Base-by-base conservation (phyloP, 805 yeast species). In the Dipodascus albidus region DNA sequence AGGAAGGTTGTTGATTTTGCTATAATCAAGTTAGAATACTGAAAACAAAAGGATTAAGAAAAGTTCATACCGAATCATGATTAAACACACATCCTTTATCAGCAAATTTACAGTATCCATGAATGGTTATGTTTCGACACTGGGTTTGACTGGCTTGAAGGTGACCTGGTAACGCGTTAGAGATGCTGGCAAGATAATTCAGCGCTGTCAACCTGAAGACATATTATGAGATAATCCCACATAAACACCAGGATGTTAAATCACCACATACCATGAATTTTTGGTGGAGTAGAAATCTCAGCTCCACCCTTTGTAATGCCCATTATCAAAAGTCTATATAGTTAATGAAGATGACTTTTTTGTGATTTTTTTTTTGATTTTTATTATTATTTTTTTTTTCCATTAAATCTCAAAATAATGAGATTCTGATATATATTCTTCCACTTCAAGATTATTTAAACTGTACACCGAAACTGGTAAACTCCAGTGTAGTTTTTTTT, bases 61-160 rank as follows among this genome's bases (percentile, higher is more conserved):
- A 21, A 21, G 23, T 50, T 24, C 64, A 62, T 49, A 70, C 72
- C 42, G 64, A 68, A 55, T 78, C 84, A 65, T 87, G 95, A 51
- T 79, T 81, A 64, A 87, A 88, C 1, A 83, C 84, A 64, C 96
- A 88, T 9, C 96, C 96, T 62, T 87, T 87, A 59, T 85, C 84
- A 61, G 86, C 89, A 69, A 78, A 87, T 66, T 87, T 87, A 72
- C 96, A 88, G 62, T 77, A 87, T 2, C 96, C 96, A 70, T 87
- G 88, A 33, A 87, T 86, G 50, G 83, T 79, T 53, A 87, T 82
- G 62, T 88, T 88, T 65, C 89, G 77, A 69, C 96, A 88, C 53
- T 85, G 89, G 24, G 87, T 82, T 47, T 47, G 49, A 47, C 31
- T 47, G 4, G 49, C 49, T 47, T 47, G 49, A 4, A 22, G 19